These are phyloP conservation scores for Allium cepa DNA, from an alignment of 106 monocot species.

Conservation along the genomic window DNA sequence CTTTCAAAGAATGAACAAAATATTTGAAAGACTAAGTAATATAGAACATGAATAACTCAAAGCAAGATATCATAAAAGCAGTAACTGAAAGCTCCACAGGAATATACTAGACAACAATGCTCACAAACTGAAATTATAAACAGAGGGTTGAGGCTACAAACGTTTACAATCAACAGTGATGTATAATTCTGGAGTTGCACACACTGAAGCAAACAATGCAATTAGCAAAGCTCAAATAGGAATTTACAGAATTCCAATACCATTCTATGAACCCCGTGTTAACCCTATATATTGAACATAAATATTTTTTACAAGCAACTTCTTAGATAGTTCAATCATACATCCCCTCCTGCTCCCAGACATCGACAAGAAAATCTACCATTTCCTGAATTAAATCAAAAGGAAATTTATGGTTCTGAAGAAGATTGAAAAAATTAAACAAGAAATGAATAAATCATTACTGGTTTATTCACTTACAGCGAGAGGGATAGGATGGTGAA, in stretches of 20 bases:
- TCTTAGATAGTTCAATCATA: conserved; percentile 4
- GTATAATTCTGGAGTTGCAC: not conserved
- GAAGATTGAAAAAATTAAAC: too few relatives aligned
- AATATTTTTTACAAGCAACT: conserved; percentile 2
- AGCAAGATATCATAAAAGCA: too few relatives aligned
- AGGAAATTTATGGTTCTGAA: not conserved
- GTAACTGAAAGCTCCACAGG: too few relatives aligned
- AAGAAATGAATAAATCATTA: too few relatives aligned
- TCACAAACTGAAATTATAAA: too few relatives aligned
- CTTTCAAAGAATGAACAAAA: too few relatives aligned
- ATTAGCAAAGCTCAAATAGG: too few relatives aligned
- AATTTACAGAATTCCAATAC: not conserved
- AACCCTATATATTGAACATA: not conserved
- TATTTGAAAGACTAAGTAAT: too few relatives aligned
- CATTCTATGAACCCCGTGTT: conserved; percentile 2
- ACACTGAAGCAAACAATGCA: not conserved
- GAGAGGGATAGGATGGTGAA: conserved; percentile 48
- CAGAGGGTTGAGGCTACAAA: too few relatives aligned
- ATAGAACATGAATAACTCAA: too few relatives aligned
- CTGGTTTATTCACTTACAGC: conserved; percentile 27
- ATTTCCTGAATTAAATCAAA: conserved; percentile 9
- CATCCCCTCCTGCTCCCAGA: conserved; percentile 14
- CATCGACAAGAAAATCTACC: conserved; percentile 12
- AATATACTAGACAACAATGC: too few relatives aligned
- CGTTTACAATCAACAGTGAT: not conserved